A percentile compares a stretch with the other conserved stretches of the same genome.
phyloP scores from a whole-genome alignment of 2,329 filamentous ascomycete species.

The Trichoderma sp. region DNA sequence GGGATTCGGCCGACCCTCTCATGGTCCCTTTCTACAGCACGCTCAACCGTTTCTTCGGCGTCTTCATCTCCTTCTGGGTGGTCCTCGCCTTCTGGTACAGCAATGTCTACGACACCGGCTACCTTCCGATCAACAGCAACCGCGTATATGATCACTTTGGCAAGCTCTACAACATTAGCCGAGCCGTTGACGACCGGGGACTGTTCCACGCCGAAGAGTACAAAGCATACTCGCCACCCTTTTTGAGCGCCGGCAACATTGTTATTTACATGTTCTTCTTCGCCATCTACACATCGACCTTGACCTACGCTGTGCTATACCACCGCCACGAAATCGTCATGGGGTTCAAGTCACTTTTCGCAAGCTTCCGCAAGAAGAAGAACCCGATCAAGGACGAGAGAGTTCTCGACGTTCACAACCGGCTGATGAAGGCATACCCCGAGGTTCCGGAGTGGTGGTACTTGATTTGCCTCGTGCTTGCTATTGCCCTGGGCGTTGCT shows the following conservation, averaged over 20 bases:
- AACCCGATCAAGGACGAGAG: slow-evolving; percentile 37
- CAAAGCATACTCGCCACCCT: slow-evolving; percentile 53
- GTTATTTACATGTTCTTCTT: slow-evolving; percentile 58
- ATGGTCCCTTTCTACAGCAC: slow-evolving; percentile 60
- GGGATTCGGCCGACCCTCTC: slow-evolving; percentile 46
- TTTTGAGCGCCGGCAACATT: slow-evolving; percentile 51
- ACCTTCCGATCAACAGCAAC: slow-evolving; percentile 55
- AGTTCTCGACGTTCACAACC: slow-evolving; percentile 49
- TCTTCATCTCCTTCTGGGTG: slow-evolving; percentile 56
- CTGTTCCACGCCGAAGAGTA: slow-evolving; percentile 50
- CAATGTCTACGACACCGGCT: slow-evolving; percentile 58
- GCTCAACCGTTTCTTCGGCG: slow-evolving; percentile 61
- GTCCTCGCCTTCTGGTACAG: slow-evolving; percentile 59
- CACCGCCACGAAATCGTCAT: slow-evolving; percentile 53
- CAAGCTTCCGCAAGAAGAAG: slow-evolving; percentile 45
- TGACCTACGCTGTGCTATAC: slow-evolving; percentile 54
- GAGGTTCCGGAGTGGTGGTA: slow-evolving; percentile 60
- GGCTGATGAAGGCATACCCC: slow-evolving; percentile 49
- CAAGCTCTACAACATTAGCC: slow-evolving; percentile 48
- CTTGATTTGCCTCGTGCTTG: slow-evolving; percentile 42
- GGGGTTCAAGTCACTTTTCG: slow-evolving; percentile 50
- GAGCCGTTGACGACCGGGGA: slow-evolving; percentile 43
- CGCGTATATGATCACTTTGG: slow-evolving; percentile 53
- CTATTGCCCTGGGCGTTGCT: slow-evolving; percentile 48
- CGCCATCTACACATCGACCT: slow-evolving; percentile 53